Conservation (phyloP, 331 rosid genomes). For the Pyracantha coccinea region DNA sequence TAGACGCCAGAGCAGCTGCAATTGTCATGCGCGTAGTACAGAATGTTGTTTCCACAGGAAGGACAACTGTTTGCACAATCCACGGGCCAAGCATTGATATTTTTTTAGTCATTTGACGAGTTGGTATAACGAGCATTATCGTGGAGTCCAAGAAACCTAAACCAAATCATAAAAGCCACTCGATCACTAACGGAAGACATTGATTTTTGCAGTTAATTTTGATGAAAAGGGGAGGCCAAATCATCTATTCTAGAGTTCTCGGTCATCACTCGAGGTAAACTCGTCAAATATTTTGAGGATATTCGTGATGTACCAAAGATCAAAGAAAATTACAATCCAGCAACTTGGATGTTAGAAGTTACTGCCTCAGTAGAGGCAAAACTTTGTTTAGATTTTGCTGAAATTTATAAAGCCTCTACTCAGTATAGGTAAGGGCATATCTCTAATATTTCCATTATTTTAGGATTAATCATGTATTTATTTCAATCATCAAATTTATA, state of each 20-base stretch:
- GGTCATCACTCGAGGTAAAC: too few relatives aligned
- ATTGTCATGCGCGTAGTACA: conserved; percentile 27
- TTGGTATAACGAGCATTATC: conserved; percentile 23
- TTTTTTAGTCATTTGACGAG: conserved; percentile 87
- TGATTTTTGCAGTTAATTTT: conserved; percentile 39
- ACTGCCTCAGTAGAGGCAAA: conserved; percentile 72
- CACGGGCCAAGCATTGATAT: conserved; percentile 90
- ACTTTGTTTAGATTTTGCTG: conserved; percentile 61
- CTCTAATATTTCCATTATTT: too few relatives aligned
- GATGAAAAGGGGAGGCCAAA: too few relatives aligned
- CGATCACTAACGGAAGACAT: background rate
- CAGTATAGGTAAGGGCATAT: conserved; percentile 24
- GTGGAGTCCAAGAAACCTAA: background rate
- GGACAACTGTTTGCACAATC: conserved; percentile 86
- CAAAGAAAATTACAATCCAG: conserved; percentile 74
- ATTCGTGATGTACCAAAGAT: conserved; percentile 70
- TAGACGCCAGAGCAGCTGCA: conserved; percentile 6
- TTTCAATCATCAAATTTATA: background rate
- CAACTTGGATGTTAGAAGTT: conserved; percentile 96
- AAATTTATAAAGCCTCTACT: conserved; percentile 41
- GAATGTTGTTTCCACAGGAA: conserved; percentile 72
- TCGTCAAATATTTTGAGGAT: conserved; percentile 50
- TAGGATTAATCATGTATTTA: background rate
- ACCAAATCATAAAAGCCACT: background rate
- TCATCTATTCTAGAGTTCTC: too few relatives aligned